Evolutionary conservation across 805 yeast species (phyloP).

Genomic region (Candida palmyrensis): DNA sequence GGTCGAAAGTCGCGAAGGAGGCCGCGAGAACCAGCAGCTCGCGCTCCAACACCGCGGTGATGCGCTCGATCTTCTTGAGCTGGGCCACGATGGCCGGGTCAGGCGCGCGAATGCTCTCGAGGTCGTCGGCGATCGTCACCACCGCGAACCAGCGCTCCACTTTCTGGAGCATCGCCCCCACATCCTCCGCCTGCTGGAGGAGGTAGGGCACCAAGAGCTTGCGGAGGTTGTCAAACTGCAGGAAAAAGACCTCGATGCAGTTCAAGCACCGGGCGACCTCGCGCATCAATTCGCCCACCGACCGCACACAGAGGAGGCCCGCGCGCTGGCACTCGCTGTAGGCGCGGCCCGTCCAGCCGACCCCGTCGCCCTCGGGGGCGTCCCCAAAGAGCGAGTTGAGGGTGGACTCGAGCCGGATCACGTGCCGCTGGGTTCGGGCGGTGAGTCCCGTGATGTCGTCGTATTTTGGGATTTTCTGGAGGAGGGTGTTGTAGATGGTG

Average conservation of each 20-base stretch:
- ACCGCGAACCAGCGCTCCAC: slow-evolving; percentile 22
- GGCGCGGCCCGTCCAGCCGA: slow-evolving; percentile 20
- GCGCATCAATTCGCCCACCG: slow-evolving; percentile 13
- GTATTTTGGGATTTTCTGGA: slow-evolving; percentile 34
- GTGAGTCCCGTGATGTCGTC: slow-evolving; percentile 37
- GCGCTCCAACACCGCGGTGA: slow-evolving; percentile 32
- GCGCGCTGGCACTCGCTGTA: slow-evolving; percentile 18
- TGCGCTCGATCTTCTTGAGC: slow-evolving; percentile 30
- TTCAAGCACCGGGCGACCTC: slow-evolving; percentile 19
- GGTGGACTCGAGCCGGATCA: slow-evolving; percentile 26
- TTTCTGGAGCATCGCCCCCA: slow-evolving; percentile 21
- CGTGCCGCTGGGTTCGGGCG: slow-evolving; percentile 11
- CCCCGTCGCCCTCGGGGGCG: neutral
- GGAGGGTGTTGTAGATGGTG: slow-evolving; percentile 34
- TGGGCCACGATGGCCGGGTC: slow-evolving; percentile 21
- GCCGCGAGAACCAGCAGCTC: slow-evolving; percentile 26
- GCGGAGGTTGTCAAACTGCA: slow-evolving; percentile 30
- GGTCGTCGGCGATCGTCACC: slow-evolving; percentile 26
- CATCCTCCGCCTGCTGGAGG: slow-evolving; percentile 24
- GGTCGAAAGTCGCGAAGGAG: slow-evolving; percentile 27
- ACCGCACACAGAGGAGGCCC: slow-evolving; percentile 13
- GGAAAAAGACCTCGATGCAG: slow-evolving; percentile 36
- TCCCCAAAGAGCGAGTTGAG: slow-evolving; percentile 24
- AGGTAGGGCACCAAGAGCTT: slow-evolving; percentile 33
- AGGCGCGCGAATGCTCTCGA: slow-evolving; percentile 14